Percentiles rank a stretch among this genome's conserved stretches.
Evolutionary conservation across 176 grass and related monocot species (phyloP).

Genomic region (Secale cereale): DNA sequence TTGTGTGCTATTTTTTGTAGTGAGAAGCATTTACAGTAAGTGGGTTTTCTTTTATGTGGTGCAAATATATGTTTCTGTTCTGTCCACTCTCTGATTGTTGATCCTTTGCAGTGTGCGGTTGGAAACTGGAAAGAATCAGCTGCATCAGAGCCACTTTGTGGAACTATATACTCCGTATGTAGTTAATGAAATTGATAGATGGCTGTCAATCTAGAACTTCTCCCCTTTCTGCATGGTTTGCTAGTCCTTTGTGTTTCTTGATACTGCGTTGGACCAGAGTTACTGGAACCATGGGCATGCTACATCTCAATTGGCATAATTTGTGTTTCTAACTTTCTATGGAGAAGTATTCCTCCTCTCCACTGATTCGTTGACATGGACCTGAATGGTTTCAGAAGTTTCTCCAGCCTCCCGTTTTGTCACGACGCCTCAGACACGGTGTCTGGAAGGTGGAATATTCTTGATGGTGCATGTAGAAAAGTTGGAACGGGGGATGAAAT

Average conservation of each 20-base stretch:
- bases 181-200: neutral
- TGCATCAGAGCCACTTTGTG: neutral
- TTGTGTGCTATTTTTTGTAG: neutral
- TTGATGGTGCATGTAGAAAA: neutral
- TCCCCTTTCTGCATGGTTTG: neutral
- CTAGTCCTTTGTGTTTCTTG: neutral
- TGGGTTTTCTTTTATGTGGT: neutral
- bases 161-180: neutral
- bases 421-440: slow-evolving; percentile 41
- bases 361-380: slow-evolving; percentile 39
- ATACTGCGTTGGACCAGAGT: slow-evolving; percentile 18
- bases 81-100: neutral
- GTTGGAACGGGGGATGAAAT: slow-evolving; percentile 31
- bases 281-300: neutral
- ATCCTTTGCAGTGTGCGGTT: too few relatives aligned
- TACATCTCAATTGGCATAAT: neutral
- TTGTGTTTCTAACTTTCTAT: neutral
- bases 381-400: slow-evolving; percentile 21
- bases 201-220: neutral
- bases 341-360: slow-evolving; percentile 10
- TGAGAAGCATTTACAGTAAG: neutral
- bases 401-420: neutral
- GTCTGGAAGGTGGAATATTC: slow-evolving; percentile 28
- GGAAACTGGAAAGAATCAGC: neutral
- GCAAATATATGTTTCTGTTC: neutral